These are phyloP conservation scores for Phytopythium helicoides DNA, from an alignment of 352 stramenopile genomes.

Conservation along the genomic window DNA sequence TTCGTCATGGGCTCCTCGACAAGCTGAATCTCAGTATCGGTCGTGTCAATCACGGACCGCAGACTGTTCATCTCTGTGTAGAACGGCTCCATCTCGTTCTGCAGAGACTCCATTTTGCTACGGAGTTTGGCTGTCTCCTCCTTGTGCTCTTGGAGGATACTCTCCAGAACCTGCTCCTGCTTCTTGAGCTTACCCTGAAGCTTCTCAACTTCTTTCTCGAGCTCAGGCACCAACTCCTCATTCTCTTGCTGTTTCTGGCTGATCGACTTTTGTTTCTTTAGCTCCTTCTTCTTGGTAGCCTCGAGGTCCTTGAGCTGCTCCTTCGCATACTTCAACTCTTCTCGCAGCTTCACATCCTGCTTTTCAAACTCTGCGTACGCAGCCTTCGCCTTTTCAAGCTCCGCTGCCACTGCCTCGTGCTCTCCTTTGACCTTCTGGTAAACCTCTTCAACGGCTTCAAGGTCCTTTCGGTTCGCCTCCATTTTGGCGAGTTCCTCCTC, in stretches of 20 bases:
- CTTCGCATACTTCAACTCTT: conserved; percentile 97
- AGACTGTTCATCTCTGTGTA: conserved; percentile 70
- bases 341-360: conserved; percentile 96
- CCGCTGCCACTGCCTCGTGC: conserved; percentile 80
- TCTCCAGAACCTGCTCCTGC: conserved; percentile 89
- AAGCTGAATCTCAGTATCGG: conserved; percentile 77
- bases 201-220: conserved; percentile 84
- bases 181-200: conserved; percentile 69
- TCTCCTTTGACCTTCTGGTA: conserved; percentile 78
- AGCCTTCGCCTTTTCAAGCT: conserved; percentile 91
- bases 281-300: conserved; percentile 85
- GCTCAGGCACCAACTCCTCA: conserved; percentile 82
- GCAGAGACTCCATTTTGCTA: conserved; percentile 66
- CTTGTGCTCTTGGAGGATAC: conserved; percentile 74
- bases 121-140: conserved; percentile 70
- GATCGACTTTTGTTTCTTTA: conserved; percentile 90
- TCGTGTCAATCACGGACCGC: conserved; percentile 76
- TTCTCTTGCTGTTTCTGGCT: conserved; percentile 81
- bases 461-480: conserved; percentile 68
- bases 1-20: conserved; percentile 68
- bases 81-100: conserved; percentile 80
- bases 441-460: conserved; percentile 81
- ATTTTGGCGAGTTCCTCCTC: conserved; percentile 72
- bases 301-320: conserved; percentile 91
- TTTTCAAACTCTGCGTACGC: conserved; percentile 96